These are phyloP conservation scores for Plantago ovata DNA, from an alignment of 257 asterid species.

Conservation along the genomic window DNA sequence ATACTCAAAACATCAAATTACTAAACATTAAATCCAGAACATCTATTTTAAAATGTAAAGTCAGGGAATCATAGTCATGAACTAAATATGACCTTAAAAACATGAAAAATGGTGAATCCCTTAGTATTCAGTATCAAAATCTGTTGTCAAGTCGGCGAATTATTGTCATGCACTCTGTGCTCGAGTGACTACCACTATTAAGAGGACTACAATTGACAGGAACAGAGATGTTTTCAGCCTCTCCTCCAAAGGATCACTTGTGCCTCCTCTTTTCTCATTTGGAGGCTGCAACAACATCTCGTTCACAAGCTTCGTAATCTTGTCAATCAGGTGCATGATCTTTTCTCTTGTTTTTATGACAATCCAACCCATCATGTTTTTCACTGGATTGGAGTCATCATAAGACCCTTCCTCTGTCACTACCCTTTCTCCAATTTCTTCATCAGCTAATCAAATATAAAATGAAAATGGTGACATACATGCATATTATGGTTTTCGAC, in stretches of 20 bases:
- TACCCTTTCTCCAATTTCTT: conserved; percentile 5
- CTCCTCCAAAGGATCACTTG: conserved; percentile 28
- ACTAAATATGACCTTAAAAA: not conserved
- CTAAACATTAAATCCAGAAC: too few relatives aligned
- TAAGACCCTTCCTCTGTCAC: conserved; percentile 20
- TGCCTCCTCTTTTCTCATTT: conserved; percentile 20
- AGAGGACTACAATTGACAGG: conserved; percentile 51
- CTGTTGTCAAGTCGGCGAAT: conserved; percentile 39
- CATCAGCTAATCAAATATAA: conserved; percentile 26
- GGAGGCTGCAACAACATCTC: conserved; percentile 28
- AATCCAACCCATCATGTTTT: conserved; percentile 40
- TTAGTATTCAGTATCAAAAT: not conserved
- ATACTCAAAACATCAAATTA: too few relatives aligned
- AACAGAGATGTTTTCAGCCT: conserved; percentile 51
- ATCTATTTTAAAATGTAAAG: too few relatives aligned
- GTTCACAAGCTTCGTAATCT: conserved; percentile 34
- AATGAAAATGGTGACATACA: too few relatives aligned
- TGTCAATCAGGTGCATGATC: conserved; percentile 39
- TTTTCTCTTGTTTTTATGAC: conserved; percentile 34
- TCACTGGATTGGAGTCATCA: conserved; percentile 25
- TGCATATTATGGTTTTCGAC: too few relatives aligned
- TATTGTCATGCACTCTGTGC: conserved; percentile 34
- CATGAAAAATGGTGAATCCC: not conserved
- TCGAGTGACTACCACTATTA: conserved; percentile 55
- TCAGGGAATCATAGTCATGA: too few relatives aligned